These are phyloP conservation scores for Eurotiales sp. DNA, from an alignment of 2,329 filamentous ascomycete species.

Conservation along the genomic window DNA sequence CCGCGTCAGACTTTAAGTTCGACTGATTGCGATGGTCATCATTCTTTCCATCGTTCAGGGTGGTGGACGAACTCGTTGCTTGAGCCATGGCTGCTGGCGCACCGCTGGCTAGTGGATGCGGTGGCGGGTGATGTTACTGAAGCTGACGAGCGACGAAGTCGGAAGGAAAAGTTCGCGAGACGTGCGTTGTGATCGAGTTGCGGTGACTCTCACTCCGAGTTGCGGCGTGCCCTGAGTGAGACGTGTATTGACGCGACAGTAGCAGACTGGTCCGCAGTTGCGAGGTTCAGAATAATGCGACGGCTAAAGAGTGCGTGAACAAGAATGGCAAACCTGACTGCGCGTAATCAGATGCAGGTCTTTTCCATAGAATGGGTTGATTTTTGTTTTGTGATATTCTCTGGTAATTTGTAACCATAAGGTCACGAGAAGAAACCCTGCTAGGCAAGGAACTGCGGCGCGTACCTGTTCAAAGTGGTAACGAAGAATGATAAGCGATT, in stretches of 20 bases:
- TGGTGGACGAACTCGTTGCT: slow-evolving; percentile 95
- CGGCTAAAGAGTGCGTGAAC: slow-evolving; percentile 49
- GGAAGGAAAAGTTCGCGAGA: slow-evolving; percentile 69
- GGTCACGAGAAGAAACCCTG: slow-evolving; percentile 1
- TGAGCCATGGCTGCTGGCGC: slow-evolving; percentile 94
- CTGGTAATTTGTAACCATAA: slow-evolving; percentile 2
- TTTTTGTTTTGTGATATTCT: neutral
- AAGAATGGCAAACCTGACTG: slow-evolving; percentile 75
- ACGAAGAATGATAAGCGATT: no score
- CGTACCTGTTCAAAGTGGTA: slow-evolving; percentile 30
- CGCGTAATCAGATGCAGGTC: slow-evolving; percentile 70
- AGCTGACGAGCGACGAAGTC: slow-evolving; percentile 75
- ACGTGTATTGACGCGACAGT: slow-evolving; percentile 37
- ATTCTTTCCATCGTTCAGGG: slow-evolving; percentile 73
- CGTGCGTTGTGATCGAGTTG: slow-evolving; percentile 84
- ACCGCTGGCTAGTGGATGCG: slow-evolving; percentile 66
- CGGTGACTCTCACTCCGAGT: slow-evolving; percentile 76
- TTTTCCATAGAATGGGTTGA: slow-evolving; percentile 52
- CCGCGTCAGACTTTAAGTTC: slow-evolving; percentile 83
- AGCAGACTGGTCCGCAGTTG: slow-evolving; percentile 82
- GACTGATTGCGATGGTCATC: slow-evolving; percentile 67
- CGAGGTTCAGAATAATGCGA: slow-evolving; percentile 75
- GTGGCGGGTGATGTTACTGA: slow-evolving; percentile 69
- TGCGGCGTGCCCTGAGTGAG: slow-evolving; percentile 53
- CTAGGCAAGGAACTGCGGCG: slow-evolving; percentile 15